These are phyloP conservation scores for Hibiscus trionum DNA, from an alignment of 345 rosid species.

Conservation along the genomic window DNA sequence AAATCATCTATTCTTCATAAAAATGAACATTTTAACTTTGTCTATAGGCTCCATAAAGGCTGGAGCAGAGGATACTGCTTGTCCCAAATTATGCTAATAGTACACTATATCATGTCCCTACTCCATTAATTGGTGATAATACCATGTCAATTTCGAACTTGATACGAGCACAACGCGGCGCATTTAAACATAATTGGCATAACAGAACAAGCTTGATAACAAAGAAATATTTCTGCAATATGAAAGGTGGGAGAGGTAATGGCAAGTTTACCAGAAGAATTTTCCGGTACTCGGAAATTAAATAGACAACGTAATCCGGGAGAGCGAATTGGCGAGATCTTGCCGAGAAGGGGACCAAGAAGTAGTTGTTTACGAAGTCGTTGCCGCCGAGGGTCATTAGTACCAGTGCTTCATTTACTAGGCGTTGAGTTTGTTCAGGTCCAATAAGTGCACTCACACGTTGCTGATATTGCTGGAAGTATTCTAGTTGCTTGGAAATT, in stretches of 20 bases:
- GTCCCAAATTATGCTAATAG: not conserved
- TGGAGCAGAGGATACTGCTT: not conserved
- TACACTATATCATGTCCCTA: not conserved
- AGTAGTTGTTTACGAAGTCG: conserved; percentile 91
- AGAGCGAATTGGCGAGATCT: conserved; percentile 71
- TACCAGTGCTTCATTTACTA: conserved; percentile 61
- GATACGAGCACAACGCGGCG: not conserved
- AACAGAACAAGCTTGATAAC: not conserved
- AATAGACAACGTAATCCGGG: conserved; percentile 52
- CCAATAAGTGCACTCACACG: conserved; percentile 54
- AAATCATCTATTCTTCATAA: not conserved
- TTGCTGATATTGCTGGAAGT: conserved; percentile 64
- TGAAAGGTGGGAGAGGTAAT: not conserved
- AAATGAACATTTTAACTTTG: not conserved
- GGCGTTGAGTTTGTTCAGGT: conserved; percentile 34
- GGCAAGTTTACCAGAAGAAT: conserved; percentile 36
- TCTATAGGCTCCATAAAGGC: conserved; percentile 2
- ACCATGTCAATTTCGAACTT: not conserved
- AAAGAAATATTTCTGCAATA: not conserved
- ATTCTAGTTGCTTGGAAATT: conserved; percentile 44
- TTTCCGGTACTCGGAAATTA: conserved; percentile 75
- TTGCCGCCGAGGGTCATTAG: conserved; percentile 86
- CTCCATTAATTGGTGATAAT: not conserved
- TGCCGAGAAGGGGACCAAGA: conserved; percentile 71
- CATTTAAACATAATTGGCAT: too few species aligned